phyloP scores from a whole-genome alignment of 2,329 filamentous ascomycete species.

The Colletotrichum phormii region DNA sequence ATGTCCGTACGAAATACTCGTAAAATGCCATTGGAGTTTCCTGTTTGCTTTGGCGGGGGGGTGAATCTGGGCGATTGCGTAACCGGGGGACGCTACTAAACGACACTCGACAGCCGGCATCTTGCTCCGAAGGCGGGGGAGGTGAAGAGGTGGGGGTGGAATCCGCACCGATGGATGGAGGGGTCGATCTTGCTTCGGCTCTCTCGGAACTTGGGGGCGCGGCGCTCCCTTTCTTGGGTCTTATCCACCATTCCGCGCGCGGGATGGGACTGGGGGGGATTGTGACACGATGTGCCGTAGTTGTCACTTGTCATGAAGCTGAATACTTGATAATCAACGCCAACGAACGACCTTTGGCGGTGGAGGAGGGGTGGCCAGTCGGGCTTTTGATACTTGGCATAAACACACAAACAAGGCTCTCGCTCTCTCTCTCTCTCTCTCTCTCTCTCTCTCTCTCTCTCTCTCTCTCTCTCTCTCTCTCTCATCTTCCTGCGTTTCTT shows the following conservation, averaged over 20 bases:
- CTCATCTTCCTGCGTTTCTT: not conserved
- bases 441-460: not conserved
- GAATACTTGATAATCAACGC: no score
- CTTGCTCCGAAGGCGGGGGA: conserved; percentile 5
- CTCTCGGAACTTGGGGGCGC: not conserved
- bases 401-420: not conserved
- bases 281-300: not conserved
- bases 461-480: not conserved
- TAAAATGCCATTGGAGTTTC: not conserved
- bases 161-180: not conserved
- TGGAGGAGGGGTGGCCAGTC: not conserved
- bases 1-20: not conserved
- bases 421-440: no score
- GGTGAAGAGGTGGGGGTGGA: not conserved
- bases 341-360: not conserved
- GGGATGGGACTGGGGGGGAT: not conserved
- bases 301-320: not conserved
- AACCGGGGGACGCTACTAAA: not conserved
- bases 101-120: not conserved
- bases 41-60: not conserved
- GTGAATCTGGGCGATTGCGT: not conserved
- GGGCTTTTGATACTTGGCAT: not conserved
- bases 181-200: not conserved
- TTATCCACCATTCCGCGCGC: not conserved
- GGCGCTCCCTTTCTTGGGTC: not conserved